Base-by-base conservation (phyloP, 2,329 filamentous ascomycete genomes). In the Alternaria sp. region DNA sequence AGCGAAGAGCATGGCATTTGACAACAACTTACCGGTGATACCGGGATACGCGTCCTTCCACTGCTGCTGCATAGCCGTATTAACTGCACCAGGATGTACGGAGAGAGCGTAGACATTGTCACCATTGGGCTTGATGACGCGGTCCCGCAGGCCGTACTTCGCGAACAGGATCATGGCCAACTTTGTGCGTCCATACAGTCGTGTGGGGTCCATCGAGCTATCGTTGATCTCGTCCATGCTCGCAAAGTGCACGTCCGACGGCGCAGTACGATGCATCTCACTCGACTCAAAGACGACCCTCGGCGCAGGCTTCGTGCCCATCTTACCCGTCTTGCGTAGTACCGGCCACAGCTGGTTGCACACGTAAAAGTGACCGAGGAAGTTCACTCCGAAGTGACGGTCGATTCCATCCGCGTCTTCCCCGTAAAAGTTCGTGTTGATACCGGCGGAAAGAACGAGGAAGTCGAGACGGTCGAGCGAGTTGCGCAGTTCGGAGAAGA, bases 1-100 rank as follows among this genome's bases (percentile, higher is more conserved):
- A 2, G 78, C 62, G 0, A 77, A 65, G 7, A 78, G 58, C 77
- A 79, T 82, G 0, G 73, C 70, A 61, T 71, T 79, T 0, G 79
- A 75, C 3, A 83, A 61, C 1, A 83, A 64, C 25, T 78, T 79
- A 1, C 82, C 82, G 0, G 78, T 75, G 0, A 84, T 67, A 0
- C 81, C 81, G 0, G 82, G 82, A 47, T 83, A 84, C 0, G 82
- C 81, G 15, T 82, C 80, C 61, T 84, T 83, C 81, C 81, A 84
- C 60, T 84, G 81, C 55, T 83, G 74, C 56, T 83, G 81, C 78
- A 83, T 83, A 4, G 75, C 75, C 0, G 82, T 83, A 8, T 81
- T 83, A 21, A 83, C 73, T 0, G 65, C 67, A 10, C 81, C 81
- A 4, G 82, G 82, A 59, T 84, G 82, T 1, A 84, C 81, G 5